Base-by-base conservation (phyloP, 2,329 filamentous ascomycete genomes). In the Triangularia setosa region DNA sequence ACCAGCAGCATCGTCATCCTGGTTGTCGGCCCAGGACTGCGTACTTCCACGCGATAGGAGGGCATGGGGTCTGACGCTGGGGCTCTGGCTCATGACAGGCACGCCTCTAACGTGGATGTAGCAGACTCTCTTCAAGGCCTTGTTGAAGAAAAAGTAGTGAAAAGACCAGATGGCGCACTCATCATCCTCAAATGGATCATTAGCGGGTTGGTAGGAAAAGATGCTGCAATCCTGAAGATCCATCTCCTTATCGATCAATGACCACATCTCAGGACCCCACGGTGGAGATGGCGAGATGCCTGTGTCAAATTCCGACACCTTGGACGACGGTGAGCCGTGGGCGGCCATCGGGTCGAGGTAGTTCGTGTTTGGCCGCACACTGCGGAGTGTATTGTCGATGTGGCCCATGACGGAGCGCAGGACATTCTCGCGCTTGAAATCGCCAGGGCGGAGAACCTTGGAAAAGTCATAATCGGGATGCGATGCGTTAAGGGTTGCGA, bases 131-230 rank as follows among this genome's bases (percentile, higher is more conserved):
- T 98, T 98, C 73, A 90, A 85, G 25, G 88, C 83, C 73, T 94
- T 94, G 81, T 96, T 97, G 84, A 97, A 98, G 77, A 98, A 96
- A 81, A 99, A 97, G 78, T 96, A 97, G 76, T 98, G 93, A 67
- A 93, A 84, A 58, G 91, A 93, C 94, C 94, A 99, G 67, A 99
- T 93, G 9, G 93, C 90, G 67, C 92, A 91, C 73, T 97, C 93
- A 67, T 96, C 93, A 68, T 93, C 93, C 71, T 93, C 90, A 72
- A 96, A 97, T 0, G 93, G 92, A 73, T 97, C 93, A 66, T 93
- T 91, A 48, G 92, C 89, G 0, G 95, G 95, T 60, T 90, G 87
- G 79, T 96, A 99, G 63, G 90, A 90, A 76, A 97, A 98, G 67
- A 94, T 87, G 63, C 89, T 90, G 79, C 95, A 99, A 70, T 96